Base-by-base conservation (phyloP, 2,329 filamentous ascomycete species). In the Nemania diffusa region DNA sequence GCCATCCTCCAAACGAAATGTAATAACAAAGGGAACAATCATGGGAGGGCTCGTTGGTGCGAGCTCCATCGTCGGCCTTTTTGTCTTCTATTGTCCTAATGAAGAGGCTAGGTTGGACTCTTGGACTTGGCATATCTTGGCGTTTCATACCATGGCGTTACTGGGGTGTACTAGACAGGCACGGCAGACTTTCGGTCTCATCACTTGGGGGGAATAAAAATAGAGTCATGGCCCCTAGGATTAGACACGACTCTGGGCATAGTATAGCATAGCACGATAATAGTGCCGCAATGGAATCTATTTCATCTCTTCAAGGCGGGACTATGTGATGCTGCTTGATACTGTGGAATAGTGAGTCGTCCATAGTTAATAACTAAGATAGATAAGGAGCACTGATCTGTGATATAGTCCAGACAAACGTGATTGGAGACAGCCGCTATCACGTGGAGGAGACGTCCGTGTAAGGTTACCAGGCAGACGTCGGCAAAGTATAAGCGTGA, bases 131-230 rank as follows among this genome's bases (percentile, higher is more conserved):
- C 64, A 58, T 64, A 22, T 64, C 34, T 62, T 67, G 64, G 67
- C 59, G 48, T 13, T 26, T 68, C 57, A 67, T 65, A 64, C 48
- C 40, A 64, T 29, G 67, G 67, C 67, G 67, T 69, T 69, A 15
- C 26, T 32, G 44, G 44, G n/a, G 42, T 29, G 24, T 1, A 27
- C 48, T 61, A 67, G 29, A 64, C 3, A 24, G 11, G 24, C 46
- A 51, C 26, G 34, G 44, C 37, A 59, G 17, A 24, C 13, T 22
- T 17, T 52, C 48, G 64, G 34, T 27, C 44, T 17, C 46, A 22
- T 46, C 29, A n/a, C n/a, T 58, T 32, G n/a, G 29, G 55, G 20
- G 56, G 48, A 51, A 8, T 22, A 46, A 65, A 42, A 61, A 59
- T 44, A 68, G 51, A 57, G 46, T 51, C 44, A 51, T 24, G 52